phyloP scores from a whole-genome alignment of 768 basidiomycete genomes.

The Boletus bicolor region DNA sequence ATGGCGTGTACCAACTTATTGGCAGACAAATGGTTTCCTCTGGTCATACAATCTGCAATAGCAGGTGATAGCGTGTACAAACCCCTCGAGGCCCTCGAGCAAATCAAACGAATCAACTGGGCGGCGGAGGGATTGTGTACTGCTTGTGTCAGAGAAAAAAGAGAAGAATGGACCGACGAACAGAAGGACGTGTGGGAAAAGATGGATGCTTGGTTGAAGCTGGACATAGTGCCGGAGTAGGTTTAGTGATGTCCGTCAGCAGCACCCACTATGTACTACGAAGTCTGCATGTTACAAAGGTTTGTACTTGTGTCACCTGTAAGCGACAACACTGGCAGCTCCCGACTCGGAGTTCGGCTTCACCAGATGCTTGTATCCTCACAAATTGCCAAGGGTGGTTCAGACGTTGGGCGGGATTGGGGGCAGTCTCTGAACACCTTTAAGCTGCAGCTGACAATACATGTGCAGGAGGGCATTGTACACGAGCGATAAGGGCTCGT shows the following conservation, averaged over 20 bases:
- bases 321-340: not conserved
- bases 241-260: not conserved
- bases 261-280: not conserved
- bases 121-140: conserved; percentile 52
- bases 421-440: not conserved
- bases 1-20: conserved; percentile 73
- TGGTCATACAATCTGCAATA: conserved; percentile 67
- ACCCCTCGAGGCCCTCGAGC: conserved; percentile 68
- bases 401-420: not conserved
- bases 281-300: not conserved
- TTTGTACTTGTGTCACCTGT: conserved; percentile 5
- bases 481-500: not conserved
- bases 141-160: conserved; percentile 56
- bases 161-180: conserved; percentile 63
- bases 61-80: conserved; percentile 60
- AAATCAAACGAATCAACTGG: conserved; percentile 61
- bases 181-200: conserved; percentile 56
- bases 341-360: not conserved
- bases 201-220: conserved; percentile 56
- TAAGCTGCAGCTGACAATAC: not conserved
- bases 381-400: not conserved
- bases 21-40: conserved; percentile 68
- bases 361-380: too few relatives aligned
- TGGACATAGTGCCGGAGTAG: conserved; percentile 10
- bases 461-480: not conserved